Evolutionary conservation across 2,329 filamentous ascomycete species (phyloP).

Genomic region (Clathrospora elynae): DNA sequence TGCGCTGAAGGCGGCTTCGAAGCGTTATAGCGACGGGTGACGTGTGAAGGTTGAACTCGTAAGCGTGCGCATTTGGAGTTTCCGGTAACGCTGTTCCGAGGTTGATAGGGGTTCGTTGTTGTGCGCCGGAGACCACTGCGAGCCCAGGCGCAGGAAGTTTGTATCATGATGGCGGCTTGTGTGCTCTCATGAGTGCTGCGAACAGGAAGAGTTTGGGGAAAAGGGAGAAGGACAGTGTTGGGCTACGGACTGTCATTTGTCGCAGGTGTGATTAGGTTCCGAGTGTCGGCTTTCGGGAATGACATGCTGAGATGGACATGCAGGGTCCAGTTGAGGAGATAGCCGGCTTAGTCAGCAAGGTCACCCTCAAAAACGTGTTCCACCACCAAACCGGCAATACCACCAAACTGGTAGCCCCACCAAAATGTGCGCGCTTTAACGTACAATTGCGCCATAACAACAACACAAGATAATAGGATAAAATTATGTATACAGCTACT

Average conservation of each 20-base stretch:
- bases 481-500: neutral
- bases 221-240: conserved; percentile 20
- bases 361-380: no score
- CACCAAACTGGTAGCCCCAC: no score
- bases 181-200: conserved; percentile 13
- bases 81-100: conserved; percentile 13
- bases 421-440: no score
- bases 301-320: conserved; percentile 14
- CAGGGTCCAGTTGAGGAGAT: conserved; percentile 16
- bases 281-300: conserved; percentile 35
- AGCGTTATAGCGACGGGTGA: conserved; percentile 24
- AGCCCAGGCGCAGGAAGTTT: conserved; percentile 34
- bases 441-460: no score
- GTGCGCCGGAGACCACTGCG: conserved; percentile 34
- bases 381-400: no score
- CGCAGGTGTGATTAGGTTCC: conserved; percentile 21
- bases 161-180: conserved; percentile 38
- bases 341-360: conserved; percentile 19
- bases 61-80: conserved; percentile 16
- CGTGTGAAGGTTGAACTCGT: conserved; percentile 16
- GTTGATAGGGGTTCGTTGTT: conserved; percentile 9
- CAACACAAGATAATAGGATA: neutral
- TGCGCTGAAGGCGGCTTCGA: conserved; percentile 28
- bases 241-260: conserved; percentile 22
- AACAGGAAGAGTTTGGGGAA: conserved; percentile 4